phyloP scores from a whole-genome alignment of 2,329 filamentous ascomycete species.

The Penicillium sp. region DNA sequence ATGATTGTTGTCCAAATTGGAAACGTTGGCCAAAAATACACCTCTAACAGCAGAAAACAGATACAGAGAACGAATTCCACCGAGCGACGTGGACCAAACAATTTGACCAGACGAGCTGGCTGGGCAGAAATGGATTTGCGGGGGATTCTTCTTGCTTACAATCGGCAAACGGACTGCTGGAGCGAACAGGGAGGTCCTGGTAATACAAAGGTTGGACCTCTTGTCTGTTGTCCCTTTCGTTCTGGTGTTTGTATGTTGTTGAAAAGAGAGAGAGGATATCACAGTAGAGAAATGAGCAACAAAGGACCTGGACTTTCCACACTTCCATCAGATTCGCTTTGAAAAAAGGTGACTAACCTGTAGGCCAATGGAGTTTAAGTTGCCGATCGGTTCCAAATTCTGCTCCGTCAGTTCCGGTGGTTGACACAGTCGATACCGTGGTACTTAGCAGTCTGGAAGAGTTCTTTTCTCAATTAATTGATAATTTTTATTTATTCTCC shows the following conservation, averaged over 20 bases:
- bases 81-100: slow-evolving; percentile 21
- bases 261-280: neutral
- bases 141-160: slow-evolving; percentile 6
- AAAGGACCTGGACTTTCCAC: slow-evolving; percentile 4
- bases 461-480: neutral
- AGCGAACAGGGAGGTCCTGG: slow-evolving; percentile 18
- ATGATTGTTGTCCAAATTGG: neutral
- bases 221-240: neutral
- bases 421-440: slow-evolving; percentile 15
- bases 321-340: slow-evolving; percentile 4
- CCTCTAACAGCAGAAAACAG: slow-evolving; percentile 4
- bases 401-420: slow-evolving; percentile 22
- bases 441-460: slow-evolving; percentile 7
- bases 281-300: neutral
- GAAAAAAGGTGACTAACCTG: neutral
- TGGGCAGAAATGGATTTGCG: slow-evolving; percentile 20
- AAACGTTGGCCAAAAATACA: slow-evolving; percentile 1
- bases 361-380: neutral
- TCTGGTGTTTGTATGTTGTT: neutral
- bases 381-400: slow-evolving; percentile 15
- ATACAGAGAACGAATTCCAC: slow-evolving; percentile 10
- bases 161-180: slow-evolving; percentile 24
- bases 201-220: neutral
- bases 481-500: neutral
- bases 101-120: slow-evolving; percentile 16